Evolutionary conservation across 2,329 filamentous ascomycete species (phyloP).

Genomic region (Sporothrix mexicana): DNA sequence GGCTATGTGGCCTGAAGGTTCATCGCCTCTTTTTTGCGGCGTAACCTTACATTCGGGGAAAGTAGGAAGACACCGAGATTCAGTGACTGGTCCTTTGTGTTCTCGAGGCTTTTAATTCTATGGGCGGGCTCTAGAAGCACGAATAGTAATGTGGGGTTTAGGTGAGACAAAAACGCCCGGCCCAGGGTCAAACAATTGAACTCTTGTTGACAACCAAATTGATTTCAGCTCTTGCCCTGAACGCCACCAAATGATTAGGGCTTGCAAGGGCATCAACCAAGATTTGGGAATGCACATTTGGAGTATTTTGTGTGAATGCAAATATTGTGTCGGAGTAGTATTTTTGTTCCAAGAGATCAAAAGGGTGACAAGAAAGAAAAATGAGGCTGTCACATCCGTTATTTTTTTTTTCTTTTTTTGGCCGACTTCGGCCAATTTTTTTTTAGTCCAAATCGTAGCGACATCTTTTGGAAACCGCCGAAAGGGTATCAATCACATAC

Average conservation of each 20-base stretch:
- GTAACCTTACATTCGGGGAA: constrained; percentile 30
- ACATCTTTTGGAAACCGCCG: not conserved
- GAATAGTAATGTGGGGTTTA: not conserved
- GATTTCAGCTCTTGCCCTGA: not conserved
- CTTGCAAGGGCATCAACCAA: not conserved
- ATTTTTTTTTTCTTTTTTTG: constrained; percentile 22
- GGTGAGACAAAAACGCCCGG: not conserved
- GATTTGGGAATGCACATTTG: not conserved
- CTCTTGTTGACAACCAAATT: constrained; percentile 11
- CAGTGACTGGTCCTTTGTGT: not conserved
- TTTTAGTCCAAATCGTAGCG: not conserved
- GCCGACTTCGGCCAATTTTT: constrained; percentile 31
- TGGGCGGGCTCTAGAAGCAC: not conserved
- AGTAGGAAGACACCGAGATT: constrained; percentile 9
- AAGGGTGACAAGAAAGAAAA: not conserved
- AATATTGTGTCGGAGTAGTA: not conserved
- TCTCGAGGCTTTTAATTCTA: not conserved
- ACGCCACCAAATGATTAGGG: constrained; percentile 20
- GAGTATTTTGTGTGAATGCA: not conserved
- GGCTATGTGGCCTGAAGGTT: not conserved
- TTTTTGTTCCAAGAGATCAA: not conserved
- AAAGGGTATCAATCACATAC: not conserved
- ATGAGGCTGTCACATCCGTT: constrained; percentile 3
- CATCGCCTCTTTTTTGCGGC: not conserved
- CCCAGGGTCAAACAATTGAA: not conserved